Evolutionary conservation across 225 moss, liverwort and hornwort genomes (phyloP).

Genomic region (Climacium dendroides): DNA sequence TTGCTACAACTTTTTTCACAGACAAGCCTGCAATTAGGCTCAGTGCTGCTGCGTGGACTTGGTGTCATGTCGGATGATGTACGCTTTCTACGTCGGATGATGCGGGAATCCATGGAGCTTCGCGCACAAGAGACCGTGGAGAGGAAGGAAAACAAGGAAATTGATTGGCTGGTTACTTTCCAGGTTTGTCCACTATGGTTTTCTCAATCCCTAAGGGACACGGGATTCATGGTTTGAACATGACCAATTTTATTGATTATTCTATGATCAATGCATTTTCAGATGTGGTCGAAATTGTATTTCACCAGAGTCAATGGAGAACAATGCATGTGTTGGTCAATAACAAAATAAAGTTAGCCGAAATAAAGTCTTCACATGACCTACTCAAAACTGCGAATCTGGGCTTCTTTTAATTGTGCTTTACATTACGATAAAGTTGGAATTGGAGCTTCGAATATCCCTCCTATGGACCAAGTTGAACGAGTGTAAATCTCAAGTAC

Average conservation of each 20-base stretch:
- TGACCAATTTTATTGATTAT: background rate
- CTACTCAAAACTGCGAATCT: background rate
- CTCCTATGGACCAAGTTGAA: background rate
- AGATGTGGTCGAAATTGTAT: background rate
- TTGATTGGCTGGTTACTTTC: conserved; percentile 56
- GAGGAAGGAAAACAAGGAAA: conserved; percentile 50
- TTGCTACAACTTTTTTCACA: background rate
- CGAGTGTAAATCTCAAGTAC: background rate
- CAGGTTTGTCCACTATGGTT: conserved; percentile 36
- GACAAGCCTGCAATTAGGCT: conserved; percentile 93
- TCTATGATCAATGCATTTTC: background rate
- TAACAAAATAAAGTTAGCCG: background rate
- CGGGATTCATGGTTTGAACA: background rate
- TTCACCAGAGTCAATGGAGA: background rate
- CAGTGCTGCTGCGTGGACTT: conserved; percentile 80
- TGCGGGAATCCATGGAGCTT: conserved; percentile 96
- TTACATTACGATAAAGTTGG: background rate
- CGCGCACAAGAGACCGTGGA: conserved; percentile 74
- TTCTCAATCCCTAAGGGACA: background rate
- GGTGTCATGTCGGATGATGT: conserved; percentile 93
- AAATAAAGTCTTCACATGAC: background rate
- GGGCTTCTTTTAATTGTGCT: background rate
- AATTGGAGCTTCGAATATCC: background rate
- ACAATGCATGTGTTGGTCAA: background rate
- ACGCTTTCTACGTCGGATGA: conserved; percentile 68